phyloP scores from a whole-genome alignment of 23 red algal species.

The Gracilariopsis chorda region DNA sequence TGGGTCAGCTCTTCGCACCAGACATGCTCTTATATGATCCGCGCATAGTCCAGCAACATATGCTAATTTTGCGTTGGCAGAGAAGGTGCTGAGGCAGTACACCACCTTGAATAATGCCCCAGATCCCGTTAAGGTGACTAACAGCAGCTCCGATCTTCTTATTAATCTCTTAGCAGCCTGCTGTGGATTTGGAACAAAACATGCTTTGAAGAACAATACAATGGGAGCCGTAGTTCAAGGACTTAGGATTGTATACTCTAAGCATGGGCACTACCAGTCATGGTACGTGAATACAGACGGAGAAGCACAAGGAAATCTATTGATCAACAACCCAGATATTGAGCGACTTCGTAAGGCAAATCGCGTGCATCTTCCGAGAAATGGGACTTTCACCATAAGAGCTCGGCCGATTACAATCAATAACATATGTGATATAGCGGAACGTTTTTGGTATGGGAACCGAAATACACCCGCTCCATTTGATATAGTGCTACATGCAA shows the following conservation, averaged over 20 bases:
- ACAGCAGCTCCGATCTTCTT: not conserved
- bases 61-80: not conserved
- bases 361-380: not conserved
- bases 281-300: slow-evolving; percentile 1
- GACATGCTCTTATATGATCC: not conserved
- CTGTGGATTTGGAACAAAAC: not conserved
- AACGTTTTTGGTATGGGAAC: slow-evolving; percentile 19
- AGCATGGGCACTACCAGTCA: not conserved
- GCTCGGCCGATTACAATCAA: not conserved
- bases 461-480: not conserved
- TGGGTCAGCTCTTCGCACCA: not conserved
- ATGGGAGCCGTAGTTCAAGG: slow-evolving; percentile 5
- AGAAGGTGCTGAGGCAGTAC: not conserved
- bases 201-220: slow-evolving; percentile 8
- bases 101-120: not conserved
- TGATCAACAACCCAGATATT: slow-evolving; percentile 30
- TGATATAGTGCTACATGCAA: slow-evolving; percentile 9
- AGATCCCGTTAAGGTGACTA: not conserved
- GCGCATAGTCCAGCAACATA: not conserved
- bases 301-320: not conserved
- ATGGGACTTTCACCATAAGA: not conserved
- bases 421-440: slow-evolving; percentile 6
- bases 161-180: slow-evolving; percentile 36
- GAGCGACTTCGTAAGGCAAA: not conserved
- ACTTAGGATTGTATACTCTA: not conserved